Evolutionary conservation across 176 grass and related monocot species (phyloP), one percentile per base, ranked within the genome.

Genomic region (Eleusine coracana): DNA sequence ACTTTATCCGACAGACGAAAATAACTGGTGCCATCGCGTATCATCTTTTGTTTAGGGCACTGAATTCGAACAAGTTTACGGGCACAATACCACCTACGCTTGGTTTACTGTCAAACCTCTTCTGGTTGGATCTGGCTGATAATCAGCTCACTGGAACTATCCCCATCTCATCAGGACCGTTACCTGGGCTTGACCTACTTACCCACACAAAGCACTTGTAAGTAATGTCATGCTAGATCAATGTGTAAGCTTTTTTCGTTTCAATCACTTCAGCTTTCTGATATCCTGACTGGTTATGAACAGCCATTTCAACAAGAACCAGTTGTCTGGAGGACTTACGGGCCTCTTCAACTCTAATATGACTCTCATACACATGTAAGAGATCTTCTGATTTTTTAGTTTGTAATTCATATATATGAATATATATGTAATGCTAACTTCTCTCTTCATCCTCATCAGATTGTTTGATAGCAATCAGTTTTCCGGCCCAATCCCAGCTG

Each of bases 241-340:
- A 27, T 51, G 16, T 25, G 16, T 25, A 73, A 20, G 20, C 5
- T 41, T 20, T 13, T 50, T 39, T 15, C 5, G 10, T 76, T 49
- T 18, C 34, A 0, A 31, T 48, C n/a, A 31, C 39, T 68, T 61
- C 16, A 1, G 83, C 6, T 37, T 73, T 68, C 48, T 74, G 61
- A 29, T 34, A 28, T 29, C 60, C 25, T 5, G 12, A 68, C 60
- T 60, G 9, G 18, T 60, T 6, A 18, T 86, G 79, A 41, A 54
- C 85, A 91, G 89, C 58, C 89, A 91, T 85, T 91, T 91, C 72
- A 91, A 88, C 72, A 77, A 78, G 77, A 91, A 91, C 73, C 38
- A 74, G 38, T 67, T 91, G 4, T 82, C 89, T 31, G 89, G 89
- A 28, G 29, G 77, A 5, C 81, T 88, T 44, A 7, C 66, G 28